Conservation (phyloP, 306 rosid genomes). For the Purshia tridentata region DNA sequence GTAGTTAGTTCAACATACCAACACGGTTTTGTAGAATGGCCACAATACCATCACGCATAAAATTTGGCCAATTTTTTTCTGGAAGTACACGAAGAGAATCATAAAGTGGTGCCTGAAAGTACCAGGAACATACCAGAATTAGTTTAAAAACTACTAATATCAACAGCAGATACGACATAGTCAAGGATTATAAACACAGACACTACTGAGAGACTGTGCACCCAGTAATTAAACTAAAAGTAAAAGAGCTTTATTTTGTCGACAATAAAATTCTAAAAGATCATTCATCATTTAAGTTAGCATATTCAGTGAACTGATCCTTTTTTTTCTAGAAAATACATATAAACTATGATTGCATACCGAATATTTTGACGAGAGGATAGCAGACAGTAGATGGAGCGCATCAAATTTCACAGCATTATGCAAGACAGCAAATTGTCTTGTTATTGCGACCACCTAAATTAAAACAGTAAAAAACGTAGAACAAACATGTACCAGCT, state of each 20-base stretch:
- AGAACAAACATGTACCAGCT: constrained; percentile 5
- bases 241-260: constrained; percentile 15
- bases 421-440: constrained; percentile 76
- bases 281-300: constrained; percentile 7
- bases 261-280: neutral
- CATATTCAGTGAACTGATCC: neutral
- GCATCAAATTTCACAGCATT: constrained; percentile 76
- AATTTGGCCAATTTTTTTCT: constrained; percentile 50
- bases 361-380: constrained; percentile 53
- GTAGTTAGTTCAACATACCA: constrained; percentile 48
- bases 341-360: constrained; percentile 44
- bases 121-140: constrained; percentile 18
- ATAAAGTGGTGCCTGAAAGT: constrained; percentile 53
- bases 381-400: constrained; percentile 64
- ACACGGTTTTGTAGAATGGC: constrained; percentile 87
- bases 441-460: constrained; percentile 65
- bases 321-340: neutral
- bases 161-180: neutral
- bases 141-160: constrained; percentile 2
- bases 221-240: constrained; percentile 14
- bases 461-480: constrained; percentile 8
- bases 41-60: constrained; percentile 67
- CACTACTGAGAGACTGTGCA: constrained; percentile 15
- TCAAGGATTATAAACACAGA: constrained; percentile 6
- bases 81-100: constrained; percentile 50